phyloP scores from a whole-genome alignment of 2,329 filamentous ascomycete genomes.

The Alternaria sp. region DNA sequence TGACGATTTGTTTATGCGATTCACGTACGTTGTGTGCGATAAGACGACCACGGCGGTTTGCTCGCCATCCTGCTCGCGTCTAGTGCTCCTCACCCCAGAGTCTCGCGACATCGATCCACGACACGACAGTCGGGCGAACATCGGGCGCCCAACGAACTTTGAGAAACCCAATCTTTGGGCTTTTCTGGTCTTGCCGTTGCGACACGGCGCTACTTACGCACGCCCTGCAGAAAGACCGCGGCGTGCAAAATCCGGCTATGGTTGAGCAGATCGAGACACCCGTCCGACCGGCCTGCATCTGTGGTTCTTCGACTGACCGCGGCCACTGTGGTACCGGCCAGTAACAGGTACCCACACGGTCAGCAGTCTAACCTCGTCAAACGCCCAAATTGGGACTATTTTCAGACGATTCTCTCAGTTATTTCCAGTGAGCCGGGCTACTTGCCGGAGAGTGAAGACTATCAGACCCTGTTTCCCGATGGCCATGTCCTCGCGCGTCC shows the following conservation, averaged over 20 bases:
- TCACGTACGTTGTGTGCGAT: conserved; percentile 17
- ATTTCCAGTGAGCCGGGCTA: conserved; percentile 2
- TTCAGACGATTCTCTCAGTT: not conserved
- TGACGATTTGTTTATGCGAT: conserved; percentile 14
- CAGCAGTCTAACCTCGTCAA: conserved; percentile 6
- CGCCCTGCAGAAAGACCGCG: conserved; percentile 9
- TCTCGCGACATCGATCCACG: conserved; percentile 1
- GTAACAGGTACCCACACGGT: not conserved
- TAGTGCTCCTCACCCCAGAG: conserved; percentile 2
- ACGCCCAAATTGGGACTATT: conserved; percentile 1
- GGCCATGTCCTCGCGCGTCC: not conserved
- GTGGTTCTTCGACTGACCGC: conserved; percentile 8
- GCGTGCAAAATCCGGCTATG: conserved; percentile 10
- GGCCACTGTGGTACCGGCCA: conserved; percentile 11
- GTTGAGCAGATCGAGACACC: conserved; percentile 14
- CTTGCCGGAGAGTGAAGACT: not conserved
- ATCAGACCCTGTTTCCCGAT: not conserved
- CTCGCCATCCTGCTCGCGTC: not conserved
- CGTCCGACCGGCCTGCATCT: conserved; percentile 12
- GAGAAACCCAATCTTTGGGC: conserved; percentile 5
- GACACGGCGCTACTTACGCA: conserved; percentile 14
- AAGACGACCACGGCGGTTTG: conserved; percentile 4
- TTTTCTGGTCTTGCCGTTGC: conserved; percentile 7
- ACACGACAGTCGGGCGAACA: conserved; percentile 2
- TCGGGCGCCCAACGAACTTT: conserved; percentile 11